Conservation (phyloP, 140 eudicot species). For the Ambrosia hybrid region DNA sequence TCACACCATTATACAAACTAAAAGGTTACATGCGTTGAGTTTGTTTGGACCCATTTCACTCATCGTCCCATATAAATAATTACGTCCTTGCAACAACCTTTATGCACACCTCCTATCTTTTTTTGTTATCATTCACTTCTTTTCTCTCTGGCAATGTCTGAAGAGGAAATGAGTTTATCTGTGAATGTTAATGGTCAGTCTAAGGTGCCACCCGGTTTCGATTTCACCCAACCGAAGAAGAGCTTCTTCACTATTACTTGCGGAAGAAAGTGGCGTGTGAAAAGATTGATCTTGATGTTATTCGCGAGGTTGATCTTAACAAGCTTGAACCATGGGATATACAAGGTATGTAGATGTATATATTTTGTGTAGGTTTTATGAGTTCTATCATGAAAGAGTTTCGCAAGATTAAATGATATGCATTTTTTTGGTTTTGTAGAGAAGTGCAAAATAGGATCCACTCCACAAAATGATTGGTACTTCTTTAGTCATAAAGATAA, state of each 20-base stretch:
- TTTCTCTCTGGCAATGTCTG: constrained; percentile 31
- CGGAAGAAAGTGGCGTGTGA: constrained; percentile 64
- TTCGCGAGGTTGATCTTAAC: constrained; percentile 72
- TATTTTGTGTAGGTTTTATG: not conserved
- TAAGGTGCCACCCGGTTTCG: constrained; percentile 79
- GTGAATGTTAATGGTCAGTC: constrained; percentile 70
- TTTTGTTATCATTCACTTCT: constrained; percentile 25
- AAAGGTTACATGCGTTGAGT: constrained; percentile 46
- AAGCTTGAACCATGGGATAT: constrained; percentile 89
- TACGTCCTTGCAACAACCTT: constrained; percentile 37
- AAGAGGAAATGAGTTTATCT: constrained; percentile 50
- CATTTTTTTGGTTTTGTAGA: constrained; percentile 36
- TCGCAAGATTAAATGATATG: not conserved
- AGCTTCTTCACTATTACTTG: constrained; percentile 72
- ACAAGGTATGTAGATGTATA: constrained; percentile 40
- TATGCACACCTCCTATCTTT: constrained; percentile 34
- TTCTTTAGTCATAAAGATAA: constrained; percentile 84
- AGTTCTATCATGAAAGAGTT: not conserved
- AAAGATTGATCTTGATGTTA: constrained; percentile 75
- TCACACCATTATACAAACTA: constrained; percentile 38
- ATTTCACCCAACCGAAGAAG: constrained; percentile 84
- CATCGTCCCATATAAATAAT: constrained; percentile 44
- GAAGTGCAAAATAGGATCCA: constrained; percentile 75
- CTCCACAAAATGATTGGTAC: constrained; percentile 89
- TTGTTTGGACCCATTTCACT: constrained; percentile 41